Conservation (phyloP, 176 grass and related monocot species). For the Oryza meridionalis region DNA sequence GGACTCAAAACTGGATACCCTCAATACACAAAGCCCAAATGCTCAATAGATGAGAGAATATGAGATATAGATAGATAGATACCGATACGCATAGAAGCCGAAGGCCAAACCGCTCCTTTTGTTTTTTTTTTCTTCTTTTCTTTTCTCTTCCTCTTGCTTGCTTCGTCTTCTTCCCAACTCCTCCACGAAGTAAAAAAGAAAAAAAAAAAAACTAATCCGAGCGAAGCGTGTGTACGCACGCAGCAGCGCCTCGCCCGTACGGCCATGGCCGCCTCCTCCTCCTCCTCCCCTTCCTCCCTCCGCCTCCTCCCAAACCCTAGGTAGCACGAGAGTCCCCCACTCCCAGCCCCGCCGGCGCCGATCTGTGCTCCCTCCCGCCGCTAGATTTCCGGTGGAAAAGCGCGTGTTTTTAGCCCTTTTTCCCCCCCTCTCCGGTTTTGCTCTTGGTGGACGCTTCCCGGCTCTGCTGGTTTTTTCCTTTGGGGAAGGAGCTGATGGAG, state of each 20-base stretch:
- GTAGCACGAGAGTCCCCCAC: constrained; percentile 22
- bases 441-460: constrained; percentile 34
- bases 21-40: not conserved
- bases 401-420: constrained; percentile 25
- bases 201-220: constrained; percentile 36
- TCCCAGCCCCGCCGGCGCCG: not conserved
- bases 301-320: constrained; percentile 48
- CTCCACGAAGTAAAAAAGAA: not conserved
- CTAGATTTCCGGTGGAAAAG: constrained; percentile 45
- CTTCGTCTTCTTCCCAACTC: constrained; percentile 41
- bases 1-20: not conserved
- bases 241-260: constrained; percentile 10
- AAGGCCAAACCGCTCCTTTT: constrained; percentile 17
- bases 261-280: constrained; percentile 41
- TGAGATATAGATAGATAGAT: not conserved
- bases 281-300: not conserved
- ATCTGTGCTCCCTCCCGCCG: constrained; percentile 21
- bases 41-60: not conserved
- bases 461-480: not conserved
- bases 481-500: constrained; percentile 55
- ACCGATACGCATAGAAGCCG: constrained; percentile 22
- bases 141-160: constrained; percentile 13
- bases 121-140: not conserved
- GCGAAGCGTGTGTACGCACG: constrained; percentile 24
- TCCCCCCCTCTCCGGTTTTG: not conserved